Evolutionary conservation across 2,329 filamentous ascomycete genomes (phyloP), one percentile per base, ranked within the genome.

Genomic region (Rasamsonia emersonii): DNA sequence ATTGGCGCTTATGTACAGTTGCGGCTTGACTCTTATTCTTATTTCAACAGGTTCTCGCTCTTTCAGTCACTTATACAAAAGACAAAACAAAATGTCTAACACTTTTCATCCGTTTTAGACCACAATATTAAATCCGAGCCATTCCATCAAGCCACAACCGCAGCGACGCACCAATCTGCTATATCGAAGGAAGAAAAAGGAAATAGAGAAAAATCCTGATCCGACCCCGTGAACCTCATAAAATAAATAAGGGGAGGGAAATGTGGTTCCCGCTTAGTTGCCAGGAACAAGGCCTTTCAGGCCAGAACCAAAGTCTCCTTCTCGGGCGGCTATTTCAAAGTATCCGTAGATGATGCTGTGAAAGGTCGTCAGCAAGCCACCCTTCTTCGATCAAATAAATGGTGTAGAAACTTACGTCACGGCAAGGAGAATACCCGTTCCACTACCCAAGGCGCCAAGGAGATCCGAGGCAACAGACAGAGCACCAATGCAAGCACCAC

Each of bases 281-380:
- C 61, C 63, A 35, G 62, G 60, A 35, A 80, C 74, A 64, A 79
- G 75, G 32, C 76, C 76, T 62, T 77, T 78, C 37, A 82, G 66
- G 46, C 86, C 85, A 40, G 79, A 53, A 35, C 64, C 75, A 64
- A 96, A 80, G 60, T 98, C 91, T 51, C 91, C 91, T 67, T 98
- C 91, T 69, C 95, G 95, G 53, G 93, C 93, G 15, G 91, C 91
- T 54, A 98, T 98, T 64, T 98, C 91, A 54, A 98, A 98, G 71
- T 98, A 98, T 45, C 88, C 86, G 64, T 98, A 98, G 65, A 98
- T 98, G 61, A 98, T 98, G 41, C 86, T 93, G 49, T 10, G 10
- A 10, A 9, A 47, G 46, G 61, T 53, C 58, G 10, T 64, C 39
- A 44, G 41, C 31, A n/a, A 32, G 15, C 15, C 5, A 32, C 4